These are phyloP conservation scores for Eutypa lata DNA, from an alignment of 2,329 filamentous ascomycete species.

Conservation along the genomic window DNA sequence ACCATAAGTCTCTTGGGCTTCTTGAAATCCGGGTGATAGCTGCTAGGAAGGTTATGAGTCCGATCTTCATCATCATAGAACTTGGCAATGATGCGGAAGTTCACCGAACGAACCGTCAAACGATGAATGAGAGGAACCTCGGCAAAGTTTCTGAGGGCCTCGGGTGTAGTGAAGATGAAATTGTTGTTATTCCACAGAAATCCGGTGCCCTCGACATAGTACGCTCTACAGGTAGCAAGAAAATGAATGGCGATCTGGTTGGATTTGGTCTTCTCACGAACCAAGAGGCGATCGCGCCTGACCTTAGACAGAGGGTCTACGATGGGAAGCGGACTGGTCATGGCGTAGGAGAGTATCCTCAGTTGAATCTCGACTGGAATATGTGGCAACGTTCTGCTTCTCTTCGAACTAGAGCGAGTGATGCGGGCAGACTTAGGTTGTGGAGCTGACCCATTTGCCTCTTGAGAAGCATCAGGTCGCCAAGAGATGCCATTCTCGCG, in stretches of 20 bases:
- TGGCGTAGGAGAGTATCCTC: slow-evolving; percentile 47
- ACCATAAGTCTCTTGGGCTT: slow-evolving; percentile 40
- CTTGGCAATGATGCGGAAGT: slow-evolving; percentile 50
- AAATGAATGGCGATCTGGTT: slow-evolving; percentile 53
- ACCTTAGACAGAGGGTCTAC: slow-evolving; percentile 50
- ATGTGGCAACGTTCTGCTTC: slow-evolving; percentile 32
- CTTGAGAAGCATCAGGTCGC: slow-evolving; percentile 31
- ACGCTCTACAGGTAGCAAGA: slow-evolving; percentile 48
- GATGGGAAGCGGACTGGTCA: slow-evolving; percentile 48
- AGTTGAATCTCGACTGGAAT: slow-evolving; percentile 53
- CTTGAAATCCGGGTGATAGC: slow-evolving; percentile 42
- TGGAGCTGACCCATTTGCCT: neutral
- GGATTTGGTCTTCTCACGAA: slow-evolving; percentile 38
- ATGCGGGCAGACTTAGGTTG: slow-evolving; percentile 16
- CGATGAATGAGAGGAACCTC: slow-evolving; percentile 42
- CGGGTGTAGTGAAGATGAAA: slow-evolving; percentile 53
- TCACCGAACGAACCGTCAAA: slow-evolving; percentile 42
- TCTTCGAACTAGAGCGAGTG: slow-evolving; percentile 22
- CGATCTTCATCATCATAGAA: slow-evolving; percentile 53
- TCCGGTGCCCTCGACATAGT: slow-evolving; percentile 46
- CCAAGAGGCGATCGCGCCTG: slow-evolving; percentile 40
- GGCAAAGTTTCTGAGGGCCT: slow-evolving; percentile 46
- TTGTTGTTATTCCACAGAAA: slow-evolving; percentile 50
- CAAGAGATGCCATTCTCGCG: slow-evolving; percentile 51
- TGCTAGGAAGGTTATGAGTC: slow-evolving; percentile 36